A percentile compares a stretch with the other conserved stretches of the same genome.
Evolutionary conservation across 75 land plant genomes (phyloP).

Genomic region (Pseudotsuga menziesii): DNA sequence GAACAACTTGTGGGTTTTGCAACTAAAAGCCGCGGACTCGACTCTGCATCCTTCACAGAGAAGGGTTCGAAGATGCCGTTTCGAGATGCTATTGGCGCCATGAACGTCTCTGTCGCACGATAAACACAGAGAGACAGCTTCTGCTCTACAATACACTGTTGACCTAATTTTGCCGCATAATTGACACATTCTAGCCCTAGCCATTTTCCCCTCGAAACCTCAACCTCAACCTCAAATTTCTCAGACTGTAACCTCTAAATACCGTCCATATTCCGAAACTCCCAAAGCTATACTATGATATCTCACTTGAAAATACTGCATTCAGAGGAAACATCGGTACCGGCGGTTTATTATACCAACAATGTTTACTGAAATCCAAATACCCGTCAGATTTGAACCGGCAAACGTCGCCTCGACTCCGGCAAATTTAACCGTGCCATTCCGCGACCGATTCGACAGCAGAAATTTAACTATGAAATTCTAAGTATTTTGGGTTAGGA

Average conservation of each 20-base stretch:
- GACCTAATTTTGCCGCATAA: slow-evolving; percentile 43
- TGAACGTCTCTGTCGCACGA: slow-evolving; percentile 65
- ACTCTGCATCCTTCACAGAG: slow-evolving; percentile 56
- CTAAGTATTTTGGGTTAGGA: too few species aligned
- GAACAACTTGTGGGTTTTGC: slow-evolving; percentile 31
- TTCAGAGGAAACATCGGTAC: neutral
- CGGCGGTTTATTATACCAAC: neutral
- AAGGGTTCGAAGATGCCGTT: slow-evolving; percentile 55
- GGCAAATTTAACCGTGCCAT: too few species aligned
- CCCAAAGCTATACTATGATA: neutral
- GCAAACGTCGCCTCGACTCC: neutral
- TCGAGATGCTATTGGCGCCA: slow-evolving; percentile 57
- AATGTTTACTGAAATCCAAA: neutral
- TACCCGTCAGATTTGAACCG: neutral
- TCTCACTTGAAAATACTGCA: neutral
- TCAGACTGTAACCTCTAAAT: neutral
- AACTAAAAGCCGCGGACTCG: slow-evolving; percentile 37
- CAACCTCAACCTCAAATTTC: too few species aligned
- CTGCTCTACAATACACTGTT: slow-evolving; percentile 57
- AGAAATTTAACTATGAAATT: too few species aligned
- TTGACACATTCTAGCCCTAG: slow-evolving; percentile 30
- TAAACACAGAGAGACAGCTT: slow-evolving; percentile 58
- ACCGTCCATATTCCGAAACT: neutral
- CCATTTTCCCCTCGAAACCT: slow-evolving; percentile 2
- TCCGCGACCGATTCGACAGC: too few species aligned